Conservation (phyloP, 2,329 filamentous ascomycete genomes). For the Colletotrichum liaoningense region DNA sequence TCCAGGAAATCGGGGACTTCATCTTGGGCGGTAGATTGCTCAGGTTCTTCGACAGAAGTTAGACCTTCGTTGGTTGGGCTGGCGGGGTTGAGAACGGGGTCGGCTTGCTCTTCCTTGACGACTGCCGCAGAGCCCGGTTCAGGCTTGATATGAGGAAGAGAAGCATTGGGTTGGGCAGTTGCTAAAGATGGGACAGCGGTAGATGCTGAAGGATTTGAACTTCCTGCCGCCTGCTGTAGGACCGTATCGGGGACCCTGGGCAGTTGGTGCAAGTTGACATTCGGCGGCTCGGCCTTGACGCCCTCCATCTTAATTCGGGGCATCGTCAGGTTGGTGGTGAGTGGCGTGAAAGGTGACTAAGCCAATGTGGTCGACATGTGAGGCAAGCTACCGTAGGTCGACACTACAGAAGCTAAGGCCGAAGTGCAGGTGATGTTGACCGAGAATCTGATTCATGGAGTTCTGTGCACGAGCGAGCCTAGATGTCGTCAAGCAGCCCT, state of each 20-base stretch:
- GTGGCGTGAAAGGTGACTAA: background rate
- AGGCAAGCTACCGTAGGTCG: background rate
- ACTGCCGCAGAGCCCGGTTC: background rate
- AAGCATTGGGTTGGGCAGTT: background rate
- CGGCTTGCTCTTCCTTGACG: background rate
- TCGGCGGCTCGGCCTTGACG: background rate
- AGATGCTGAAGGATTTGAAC: background rate
- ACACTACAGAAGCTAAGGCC: too few species aligned
- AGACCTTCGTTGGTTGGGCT: too few species aligned
- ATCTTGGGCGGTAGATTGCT: background rate
- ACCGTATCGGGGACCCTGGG: background rate
- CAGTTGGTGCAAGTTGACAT: background rate
- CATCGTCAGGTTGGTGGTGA: background rate
- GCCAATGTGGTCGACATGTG: background rate
- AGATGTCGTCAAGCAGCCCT: background rate
- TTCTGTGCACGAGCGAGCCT: background rate
- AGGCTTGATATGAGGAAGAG: background rate
- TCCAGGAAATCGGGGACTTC: slow-evolving; percentile 3
- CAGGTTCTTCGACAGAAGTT: background rate
- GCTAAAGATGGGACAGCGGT: background rate
- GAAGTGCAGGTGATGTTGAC: background rate
- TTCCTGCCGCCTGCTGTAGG: background rate
- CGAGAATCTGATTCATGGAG: background rate
- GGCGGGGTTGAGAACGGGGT: background rate
- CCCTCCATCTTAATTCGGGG: slow-evolving; percentile 11